Percentiles rank a stretch among this genome's conserved stretches.
These are phyloP conservation scores for Lyophyllum atratum DNA, from an alignment of 768 basidiomycete species.

Conservation along the genomic window DNA sequence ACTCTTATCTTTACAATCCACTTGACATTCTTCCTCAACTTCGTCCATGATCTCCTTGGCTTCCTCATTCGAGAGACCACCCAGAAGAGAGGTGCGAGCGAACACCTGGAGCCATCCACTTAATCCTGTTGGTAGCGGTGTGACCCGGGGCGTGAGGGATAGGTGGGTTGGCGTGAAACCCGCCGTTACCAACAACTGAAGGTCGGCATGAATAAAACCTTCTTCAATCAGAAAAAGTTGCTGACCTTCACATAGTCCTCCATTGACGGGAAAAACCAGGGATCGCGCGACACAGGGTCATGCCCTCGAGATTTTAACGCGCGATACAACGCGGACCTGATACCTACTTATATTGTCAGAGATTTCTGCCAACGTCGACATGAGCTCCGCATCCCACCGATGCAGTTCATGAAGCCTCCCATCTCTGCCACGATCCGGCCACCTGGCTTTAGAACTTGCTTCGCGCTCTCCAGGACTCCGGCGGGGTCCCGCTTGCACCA, in stretches of 20 bases:
- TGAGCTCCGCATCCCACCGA: slow-evolving; percentile 50
- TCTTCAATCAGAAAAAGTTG: slow-evolving; percentile 3
- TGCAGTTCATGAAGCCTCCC: slow-evolving; percentile 74
- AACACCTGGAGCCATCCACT: slow-evolving; percentile 73
- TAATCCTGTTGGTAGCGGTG: slow-evolving; percentile 52
- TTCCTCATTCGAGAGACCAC: slow-evolving; percentile 49
- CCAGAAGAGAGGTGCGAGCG: slow-evolving; percentile 59
- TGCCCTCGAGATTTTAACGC: slow-evolving; percentile 54
- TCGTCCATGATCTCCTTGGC: slow-evolving; percentile 63
- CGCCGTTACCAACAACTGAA: slow-evolving; percentile 53
- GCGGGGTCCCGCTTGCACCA: slow-evolving; percentile 82
- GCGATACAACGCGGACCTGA: slow-evolving; percentile 58
- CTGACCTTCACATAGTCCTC: slow-evolving; percentile 63
- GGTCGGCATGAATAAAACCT: background rate
- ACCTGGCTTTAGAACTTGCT: slow-evolving; percentile 62
- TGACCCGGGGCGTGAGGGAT: slow-evolving; percentile 55
- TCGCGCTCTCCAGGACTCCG: slow-evolving; percentile 63
- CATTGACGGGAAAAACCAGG: slow-evolving; percentile 83
- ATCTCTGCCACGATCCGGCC: slow-evolving; percentile 78
- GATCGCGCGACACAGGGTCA: slow-evolving; percentile 64
- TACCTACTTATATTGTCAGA: slow-evolving; percentile 41
- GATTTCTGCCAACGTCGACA: background rate
- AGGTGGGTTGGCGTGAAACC: slow-evolving; percentile 61
- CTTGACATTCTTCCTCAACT: slow-evolving; percentile 54
- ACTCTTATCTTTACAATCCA: slow-evolving; percentile 58